These are phyloP conservation scores for Arabidopsis lyrata DNA, from an alignment of 441 rosid species.

Conservation along the genomic window DNA sequence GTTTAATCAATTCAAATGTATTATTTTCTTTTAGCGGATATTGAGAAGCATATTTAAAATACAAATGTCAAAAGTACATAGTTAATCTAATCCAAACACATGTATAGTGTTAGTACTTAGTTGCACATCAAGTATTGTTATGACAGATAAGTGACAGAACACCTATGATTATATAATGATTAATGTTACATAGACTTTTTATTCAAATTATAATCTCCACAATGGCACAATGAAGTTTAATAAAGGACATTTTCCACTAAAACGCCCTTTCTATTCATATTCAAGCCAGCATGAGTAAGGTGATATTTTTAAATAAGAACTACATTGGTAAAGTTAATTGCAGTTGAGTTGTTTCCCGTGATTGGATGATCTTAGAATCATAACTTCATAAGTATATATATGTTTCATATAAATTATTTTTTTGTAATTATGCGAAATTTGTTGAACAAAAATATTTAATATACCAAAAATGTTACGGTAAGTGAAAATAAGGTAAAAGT, in stretches of 20 bases:
- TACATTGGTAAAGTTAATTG: background rate
- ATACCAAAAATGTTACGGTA: no score
- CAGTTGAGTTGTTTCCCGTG: background rate
- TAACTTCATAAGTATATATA: background rate
- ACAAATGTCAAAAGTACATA: constrained; percentile 3
- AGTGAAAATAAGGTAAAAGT: no score
- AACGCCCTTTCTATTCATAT: background rate
- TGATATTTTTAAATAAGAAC: background rate
- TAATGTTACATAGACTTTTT: background rate
- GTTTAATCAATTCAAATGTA: background rate
- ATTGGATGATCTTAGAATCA: background rate
- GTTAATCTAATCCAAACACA: constrained; percentile 11
- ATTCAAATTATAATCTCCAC: background rate
- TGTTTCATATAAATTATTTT: background rate
- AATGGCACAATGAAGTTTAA: background rate
- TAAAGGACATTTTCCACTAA: background rate
- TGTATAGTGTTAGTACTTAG: background rate
- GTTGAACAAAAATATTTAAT: no score
- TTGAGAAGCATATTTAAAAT: background rate
- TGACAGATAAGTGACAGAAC: constrained; percentile 8
- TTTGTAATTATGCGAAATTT: no score
- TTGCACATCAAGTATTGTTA: background rate
- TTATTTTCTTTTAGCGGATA: background rate
- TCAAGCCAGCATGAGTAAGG: background rate
- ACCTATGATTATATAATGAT: background rate